phyloP scores from a whole-genome alignment of 2,329 filamentous ascomycete genomes.

The Xylariomycetidae sp. region DNA sequence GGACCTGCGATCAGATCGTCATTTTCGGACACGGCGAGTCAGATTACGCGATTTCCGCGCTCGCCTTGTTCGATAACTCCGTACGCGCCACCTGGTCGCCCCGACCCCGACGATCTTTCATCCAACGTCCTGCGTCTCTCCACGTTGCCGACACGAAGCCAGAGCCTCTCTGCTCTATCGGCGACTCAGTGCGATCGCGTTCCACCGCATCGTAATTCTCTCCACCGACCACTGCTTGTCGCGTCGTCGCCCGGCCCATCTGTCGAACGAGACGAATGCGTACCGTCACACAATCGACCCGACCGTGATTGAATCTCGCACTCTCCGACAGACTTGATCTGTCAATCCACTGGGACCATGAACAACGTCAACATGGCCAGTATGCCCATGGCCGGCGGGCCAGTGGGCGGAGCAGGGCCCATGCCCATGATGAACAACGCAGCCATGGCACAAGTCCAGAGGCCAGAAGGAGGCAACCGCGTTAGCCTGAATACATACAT shows the following conservation, averaged over 20 bases:
- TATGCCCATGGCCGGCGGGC: slow-evolving; percentile 63
- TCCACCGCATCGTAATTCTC: slow-evolving; percentile 1
- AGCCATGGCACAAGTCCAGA: slow-evolving; percentile 20
- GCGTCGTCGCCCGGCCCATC: slow-evolving; percentile 4
- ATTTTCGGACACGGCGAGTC: slow-evolving; percentile 2
- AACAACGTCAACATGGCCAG: slow-evolving; percentile 68
- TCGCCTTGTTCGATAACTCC: slow-evolving; percentile 5
- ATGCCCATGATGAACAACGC: slow-evolving; percentile 63
- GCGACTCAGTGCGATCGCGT: slow-evolving; percentile 6
- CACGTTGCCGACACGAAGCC: slow-evolving; percentile 5
- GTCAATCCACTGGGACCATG: slow-evolving; percentile 37
- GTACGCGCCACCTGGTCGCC: slow-evolving; percentile 11
- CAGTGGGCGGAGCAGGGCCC: slow-evolving; percentile 52
- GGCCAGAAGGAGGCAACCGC: slow-evolving; percentile 38
- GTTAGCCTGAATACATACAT: slow-evolving; percentile 76
- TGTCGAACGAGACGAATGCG: slow-evolving; percentile 19
- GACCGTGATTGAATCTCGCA: slow-evolving; percentile 18
- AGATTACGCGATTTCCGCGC: slow-evolving; percentile 3
- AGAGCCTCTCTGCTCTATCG: slow-evolving; percentile 1
- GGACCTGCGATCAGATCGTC: too few relatives aligned
- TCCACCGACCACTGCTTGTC: slow-evolving; percentile 3
- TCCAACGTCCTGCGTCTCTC: slow-evolving; percentile 5
- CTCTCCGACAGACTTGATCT: slow-evolving; percentile 32
- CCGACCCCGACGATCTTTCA: slow-evolving; percentile 11
- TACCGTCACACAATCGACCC: slow-evolving; percentile 8